Evolutionary conservation across 768 basidiomycete genomes (phyloP).

Genomic region (Pulveroboletus sp.): DNA sequence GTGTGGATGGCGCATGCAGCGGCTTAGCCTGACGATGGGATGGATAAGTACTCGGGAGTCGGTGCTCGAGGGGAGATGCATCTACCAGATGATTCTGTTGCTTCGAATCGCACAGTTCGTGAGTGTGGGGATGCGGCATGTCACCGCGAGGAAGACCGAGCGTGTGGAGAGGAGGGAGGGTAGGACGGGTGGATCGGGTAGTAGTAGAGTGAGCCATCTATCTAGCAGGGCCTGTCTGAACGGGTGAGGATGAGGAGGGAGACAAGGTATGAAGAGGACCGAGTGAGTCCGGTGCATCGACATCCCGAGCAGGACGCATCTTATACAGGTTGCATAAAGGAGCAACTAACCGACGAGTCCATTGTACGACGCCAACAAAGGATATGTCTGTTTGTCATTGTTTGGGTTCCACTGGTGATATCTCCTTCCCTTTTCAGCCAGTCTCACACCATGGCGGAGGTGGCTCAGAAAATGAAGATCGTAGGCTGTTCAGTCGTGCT

Average conservation of each 20-base stretch:
- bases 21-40: background rate
- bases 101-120: background rate
- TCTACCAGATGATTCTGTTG: slow-evolving; percentile 12
- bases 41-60: background rate
- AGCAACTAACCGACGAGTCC: background rate
- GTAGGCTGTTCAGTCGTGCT: slow-evolving; percentile 14
- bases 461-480: slow-evolving; percentile 30
- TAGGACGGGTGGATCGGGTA: slow-evolving; percentile 35
- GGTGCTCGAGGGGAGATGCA: background rate
- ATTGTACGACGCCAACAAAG: background rate
- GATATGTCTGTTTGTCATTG: background rate
- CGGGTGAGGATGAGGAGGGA: too few species aligned
- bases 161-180: slow-evolving; percentile 49
- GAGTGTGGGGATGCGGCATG: background rate
- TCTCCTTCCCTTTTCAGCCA: slow-evolving; percentile 2
- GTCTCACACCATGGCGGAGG: slow-evolving; percentile 24
- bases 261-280: too few species aligned
- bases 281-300: background rate
- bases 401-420: background rate
- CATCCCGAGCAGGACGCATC: background rate
- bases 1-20: background rate
- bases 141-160: slow-evolving; percentile 35
- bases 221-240: background rate
- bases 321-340: slow-evolving; percentile 11
- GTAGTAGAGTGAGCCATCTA: slow-evolving; percentile 18